A percentile compares a stretch with the other conserved stretches of the same genome.
These are phyloP conservation scores for Aegilops umbellulata DNA, from an alignment of 176 grass and related monocot species.

Conservation along the genomic window DNA sequence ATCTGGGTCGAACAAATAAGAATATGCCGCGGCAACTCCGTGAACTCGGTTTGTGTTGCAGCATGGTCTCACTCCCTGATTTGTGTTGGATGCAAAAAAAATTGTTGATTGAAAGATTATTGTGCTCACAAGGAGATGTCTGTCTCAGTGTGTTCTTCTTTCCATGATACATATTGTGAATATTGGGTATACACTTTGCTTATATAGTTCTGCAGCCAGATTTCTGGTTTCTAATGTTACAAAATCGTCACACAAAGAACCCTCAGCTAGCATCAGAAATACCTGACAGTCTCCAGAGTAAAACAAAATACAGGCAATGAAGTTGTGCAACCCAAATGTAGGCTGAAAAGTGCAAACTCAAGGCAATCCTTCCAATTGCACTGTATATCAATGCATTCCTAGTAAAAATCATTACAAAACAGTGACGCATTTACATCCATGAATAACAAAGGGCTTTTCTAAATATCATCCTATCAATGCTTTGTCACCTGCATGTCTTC, in stretches of 20 bases:
- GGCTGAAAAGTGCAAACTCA: neutral
- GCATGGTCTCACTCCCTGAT: neutral
- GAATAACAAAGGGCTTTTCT: constrained; percentile 8
- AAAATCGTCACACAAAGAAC: neutral
- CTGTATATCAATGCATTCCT: constrained; percentile 17
- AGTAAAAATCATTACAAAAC: neutral
- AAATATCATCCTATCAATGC: neutral
- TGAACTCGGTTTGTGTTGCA: neutral
- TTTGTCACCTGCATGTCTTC: constrained; percentile 14
- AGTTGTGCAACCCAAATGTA: neutral
- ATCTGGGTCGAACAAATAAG: constrained; percentile 4
- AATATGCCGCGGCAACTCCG: neutral
- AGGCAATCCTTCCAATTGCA: neutral
- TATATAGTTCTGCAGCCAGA: neutral
- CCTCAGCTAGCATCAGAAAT: neutral
- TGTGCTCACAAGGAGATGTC: neutral
- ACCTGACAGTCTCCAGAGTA: neutral
- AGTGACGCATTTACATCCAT: constrained; percentile 6
- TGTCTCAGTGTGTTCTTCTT: constrained; percentile 4
- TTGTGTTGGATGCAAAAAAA: constrained; percentile 12
- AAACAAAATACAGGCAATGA: neutral
- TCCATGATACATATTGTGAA: neutral
- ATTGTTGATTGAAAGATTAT: neutral
- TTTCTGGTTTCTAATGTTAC: neutral
- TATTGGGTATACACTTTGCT: neutral